Conservation (phyloP, 495 filamentous ascomycete species). For the Podospora conica region DNA sequence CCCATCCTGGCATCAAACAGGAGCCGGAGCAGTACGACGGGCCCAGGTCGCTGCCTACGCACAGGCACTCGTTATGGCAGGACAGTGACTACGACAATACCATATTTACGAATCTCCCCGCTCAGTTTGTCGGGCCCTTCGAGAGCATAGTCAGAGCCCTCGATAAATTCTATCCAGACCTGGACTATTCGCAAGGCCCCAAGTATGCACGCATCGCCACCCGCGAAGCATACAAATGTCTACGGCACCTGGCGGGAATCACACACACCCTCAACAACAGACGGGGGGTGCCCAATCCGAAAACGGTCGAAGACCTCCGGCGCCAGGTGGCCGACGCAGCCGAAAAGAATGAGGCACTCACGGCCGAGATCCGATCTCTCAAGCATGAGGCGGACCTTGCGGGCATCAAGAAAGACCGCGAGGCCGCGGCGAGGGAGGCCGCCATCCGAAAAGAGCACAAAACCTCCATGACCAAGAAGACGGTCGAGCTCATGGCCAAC, state of each 20-base stretch:
- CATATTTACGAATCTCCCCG: neutral
- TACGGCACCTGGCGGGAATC: neutral
- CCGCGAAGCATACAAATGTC: neutral
- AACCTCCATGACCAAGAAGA: neutral
- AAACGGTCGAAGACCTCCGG: neutral
- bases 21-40: neutral
- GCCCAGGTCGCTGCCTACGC: neutral
- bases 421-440: neutral
- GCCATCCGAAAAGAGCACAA: neutral
- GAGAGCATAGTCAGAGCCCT: neutral
- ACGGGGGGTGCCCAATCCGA: neutral
- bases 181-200: neutral
- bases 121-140: neutral
- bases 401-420: neutral
- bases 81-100: neutral
- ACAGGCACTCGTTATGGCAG: neutral
- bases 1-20: neutral
- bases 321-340: neutral
- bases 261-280: neutral
- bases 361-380: neutral
- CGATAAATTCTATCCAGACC: neutral
- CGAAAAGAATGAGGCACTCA: neutral
- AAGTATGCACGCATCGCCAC: neutral
- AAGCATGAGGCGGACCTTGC: neutral
- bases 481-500: neutral